These are phyloP conservation scores for Lentinula boryana DNA, from an alignment of 768 basidiomycete genomes.

Conservation along the genomic window DNA sequence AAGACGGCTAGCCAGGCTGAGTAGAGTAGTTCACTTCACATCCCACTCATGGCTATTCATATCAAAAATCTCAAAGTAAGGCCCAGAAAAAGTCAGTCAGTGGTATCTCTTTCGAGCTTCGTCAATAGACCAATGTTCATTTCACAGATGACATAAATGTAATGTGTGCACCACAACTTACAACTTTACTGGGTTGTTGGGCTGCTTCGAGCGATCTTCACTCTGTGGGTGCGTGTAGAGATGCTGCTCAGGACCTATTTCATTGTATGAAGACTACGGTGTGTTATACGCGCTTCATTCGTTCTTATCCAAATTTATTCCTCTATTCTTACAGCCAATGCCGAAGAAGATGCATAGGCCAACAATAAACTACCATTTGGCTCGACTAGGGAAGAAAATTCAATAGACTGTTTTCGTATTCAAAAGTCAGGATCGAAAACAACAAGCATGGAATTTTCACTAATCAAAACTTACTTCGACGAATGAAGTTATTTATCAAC, in stretches of 20 bases:
- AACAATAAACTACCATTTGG: conserved; percentile 87
- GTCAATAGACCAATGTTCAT: background rate
- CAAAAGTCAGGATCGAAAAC: background rate
- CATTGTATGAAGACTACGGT: conserved; percentile 86
- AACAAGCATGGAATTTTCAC: background rate
- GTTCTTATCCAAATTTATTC: background rate
- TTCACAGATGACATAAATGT: conserved; percentile 38
- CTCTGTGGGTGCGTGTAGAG: conserved; percentile 48
- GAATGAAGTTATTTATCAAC: too few relatives aligned
- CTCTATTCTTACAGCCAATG: conserved; percentile 44
- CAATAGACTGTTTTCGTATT: conserved; percentile 41
- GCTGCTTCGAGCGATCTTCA: conserved; percentile 64
- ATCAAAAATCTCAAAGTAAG: conserved; percentile 79
- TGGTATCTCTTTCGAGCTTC: background rate
- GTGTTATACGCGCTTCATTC: conserved; percentile 23
- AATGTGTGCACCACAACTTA: conserved; percentile 64
- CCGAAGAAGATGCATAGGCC: conserved; percentile 63
- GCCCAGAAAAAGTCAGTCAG: conserved; percentile 58
- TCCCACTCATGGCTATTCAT: conserved; percentile 48
- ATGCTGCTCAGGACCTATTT: conserved; percentile 55
- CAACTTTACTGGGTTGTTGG: conserved; percentile 84
- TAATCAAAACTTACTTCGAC: background rate
- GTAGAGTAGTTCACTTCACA: background rate
- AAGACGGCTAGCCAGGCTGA: background rate
- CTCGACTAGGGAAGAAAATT: conserved; percentile 67